A percentile compares a stretch with the other conserved stretches of the same genome.
Evolutionary conservation across 805 yeast genomes (phyloP).

Genomic region (Cyberlindnera xylosilytica): DNA sequence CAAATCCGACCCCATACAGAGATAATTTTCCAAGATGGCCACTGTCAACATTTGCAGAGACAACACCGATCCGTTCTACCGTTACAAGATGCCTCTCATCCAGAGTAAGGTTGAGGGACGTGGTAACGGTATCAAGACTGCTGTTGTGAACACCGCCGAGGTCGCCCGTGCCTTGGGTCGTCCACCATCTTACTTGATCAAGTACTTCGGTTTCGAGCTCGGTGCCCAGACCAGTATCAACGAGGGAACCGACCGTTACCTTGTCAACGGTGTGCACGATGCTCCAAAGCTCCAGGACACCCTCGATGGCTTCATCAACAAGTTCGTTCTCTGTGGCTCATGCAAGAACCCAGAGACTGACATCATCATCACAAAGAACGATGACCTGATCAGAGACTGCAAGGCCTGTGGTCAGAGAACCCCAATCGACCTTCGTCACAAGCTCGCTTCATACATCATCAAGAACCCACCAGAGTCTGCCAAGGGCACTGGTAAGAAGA

Average conservation of each 20-base stretch:
- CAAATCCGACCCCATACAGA: not conserved
- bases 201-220: slow-evolving; percentile 92
- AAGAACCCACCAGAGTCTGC: slow-evolving; percentile 82
- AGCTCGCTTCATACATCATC: slow-evolving; percentile 78
- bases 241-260: slow-evolving; percentile 78
- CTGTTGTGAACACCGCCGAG: slow-evolving; percentile 83
- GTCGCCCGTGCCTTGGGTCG: slow-evolving; percentile 93
- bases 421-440: slow-evolving; percentile 78
- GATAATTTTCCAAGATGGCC: slow-evolving; percentile 50
- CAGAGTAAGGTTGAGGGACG: slow-evolving; percentile 97
- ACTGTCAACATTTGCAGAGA: slow-evolving; percentile 93
- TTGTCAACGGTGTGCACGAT: slow-evolving; percentile 95
- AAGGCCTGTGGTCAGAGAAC: slow-evolving; percentile 97
- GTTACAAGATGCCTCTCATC: slow-evolving; percentile 98
- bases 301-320: slow-evolving; percentile 89
- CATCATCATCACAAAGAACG: slow-evolving; percentile 72
- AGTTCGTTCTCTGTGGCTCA: slow-evolving; percentile 88
- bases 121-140: slow-evolving; percentile 98
- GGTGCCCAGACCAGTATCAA: slow-evolving; percentile 93
- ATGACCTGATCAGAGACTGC: slow-evolving; percentile 82
- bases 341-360: slow-evolving; percentile 99
- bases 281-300: slow-evolving; percentile 87
- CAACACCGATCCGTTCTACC: slow-evolving; percentile 96
- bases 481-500: slow-evolving; percentile 44
- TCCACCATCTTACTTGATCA: slow-evolving; percentile 88